Conservation (phyloP, 2,329 filamentous ascomycete genomes). For the Stachybotrys chartarum region DNA sequence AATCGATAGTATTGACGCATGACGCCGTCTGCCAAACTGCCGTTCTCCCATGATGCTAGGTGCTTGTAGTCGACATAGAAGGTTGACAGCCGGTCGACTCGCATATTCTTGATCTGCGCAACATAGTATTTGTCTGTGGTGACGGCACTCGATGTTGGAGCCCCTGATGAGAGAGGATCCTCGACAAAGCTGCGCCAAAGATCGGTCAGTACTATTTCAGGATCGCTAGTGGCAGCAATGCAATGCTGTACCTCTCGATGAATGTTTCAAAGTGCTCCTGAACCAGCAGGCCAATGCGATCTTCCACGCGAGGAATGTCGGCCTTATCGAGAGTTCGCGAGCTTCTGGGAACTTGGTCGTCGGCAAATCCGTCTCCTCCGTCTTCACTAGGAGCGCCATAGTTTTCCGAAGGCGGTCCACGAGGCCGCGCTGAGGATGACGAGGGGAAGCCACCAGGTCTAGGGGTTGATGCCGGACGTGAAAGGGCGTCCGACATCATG, state of each 20-base stretch:
- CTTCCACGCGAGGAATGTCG: conserved; percentile 64
- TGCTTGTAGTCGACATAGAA: conserved; percentile 87
- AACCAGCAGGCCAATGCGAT: conserved; percentile 66
- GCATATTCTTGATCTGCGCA: conserved; percentile 73
- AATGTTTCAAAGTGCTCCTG: conserved; percentile 74
- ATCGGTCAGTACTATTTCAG: background rate
- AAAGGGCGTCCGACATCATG: conserved; percentile 49
- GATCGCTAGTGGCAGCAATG: background rate
- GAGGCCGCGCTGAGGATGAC: conserved; percentile 45
- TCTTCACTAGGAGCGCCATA: conserved; percentile 53
- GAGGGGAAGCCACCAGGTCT: conserved; percentile 37
- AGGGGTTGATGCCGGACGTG: conserved; percentile 34
- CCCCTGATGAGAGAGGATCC: conserved; percentile 55
- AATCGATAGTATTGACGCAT: conserved; percentile 92
- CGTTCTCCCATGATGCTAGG: conserved; percentile 68
- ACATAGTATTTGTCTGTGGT: conserved; percentile 80
- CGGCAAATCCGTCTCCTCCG: conserved; percentile 54
- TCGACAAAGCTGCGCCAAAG: conserved; percentile 51
- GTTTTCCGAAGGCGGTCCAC: conserved; percentile 57
- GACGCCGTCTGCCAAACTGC: conserved; percentile 76
- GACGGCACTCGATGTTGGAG: conserved; percentile 60
- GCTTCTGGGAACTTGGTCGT: conserved; percentile 53
- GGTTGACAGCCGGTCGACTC: conserved; percentile 68
- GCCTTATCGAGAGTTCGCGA: conserved; percentile 38
- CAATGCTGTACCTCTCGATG: conserved; percentile 57